A percentile compares a stretch with the other conserved stretches of the same genome.
phyloP scores from a whole-genome alignment of 169 alveolate species.

The Ophryocystis elektroscirrha region DNA sequence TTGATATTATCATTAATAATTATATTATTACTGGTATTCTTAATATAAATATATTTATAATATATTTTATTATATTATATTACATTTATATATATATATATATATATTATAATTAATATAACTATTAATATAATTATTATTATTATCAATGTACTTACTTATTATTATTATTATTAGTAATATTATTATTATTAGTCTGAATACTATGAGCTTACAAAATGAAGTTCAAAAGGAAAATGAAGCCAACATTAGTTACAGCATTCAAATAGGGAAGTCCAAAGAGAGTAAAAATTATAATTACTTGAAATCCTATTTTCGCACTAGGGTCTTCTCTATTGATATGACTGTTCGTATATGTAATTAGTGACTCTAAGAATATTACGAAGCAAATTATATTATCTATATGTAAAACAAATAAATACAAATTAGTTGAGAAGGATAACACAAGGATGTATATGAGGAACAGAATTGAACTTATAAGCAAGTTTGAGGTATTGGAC shows the following conservation, averaged over 20 bases:
- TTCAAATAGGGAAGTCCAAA: neutral
- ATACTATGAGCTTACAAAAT: neutral
- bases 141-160: neutral
- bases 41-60: neutral
- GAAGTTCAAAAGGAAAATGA: neutral
- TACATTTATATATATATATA: too few relatives aligned
- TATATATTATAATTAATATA: too few relatives aligned
- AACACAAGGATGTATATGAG: too few relatives aligned
- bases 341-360: neutral
- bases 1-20: neutral
- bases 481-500: neutral
- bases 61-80: neutral
- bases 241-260: neutral
- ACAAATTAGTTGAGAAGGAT: too few relatives aligned
- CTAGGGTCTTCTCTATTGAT: neutral
- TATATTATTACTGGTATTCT: neutral
- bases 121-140: neutral
- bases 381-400: neutral
- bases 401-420: too few relatives aligned
- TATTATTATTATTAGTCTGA: slow-evolving; percentile 1
- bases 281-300: neutral
- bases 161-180: too few relatives aligned
- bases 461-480: too few relatives aligned
- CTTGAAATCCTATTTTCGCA: neutral
- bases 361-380: neutral